Evolutionary conservation across 805 yeast genomes (phyloP).

Genomic region (Starmerella potacharoeniae): DNA sequence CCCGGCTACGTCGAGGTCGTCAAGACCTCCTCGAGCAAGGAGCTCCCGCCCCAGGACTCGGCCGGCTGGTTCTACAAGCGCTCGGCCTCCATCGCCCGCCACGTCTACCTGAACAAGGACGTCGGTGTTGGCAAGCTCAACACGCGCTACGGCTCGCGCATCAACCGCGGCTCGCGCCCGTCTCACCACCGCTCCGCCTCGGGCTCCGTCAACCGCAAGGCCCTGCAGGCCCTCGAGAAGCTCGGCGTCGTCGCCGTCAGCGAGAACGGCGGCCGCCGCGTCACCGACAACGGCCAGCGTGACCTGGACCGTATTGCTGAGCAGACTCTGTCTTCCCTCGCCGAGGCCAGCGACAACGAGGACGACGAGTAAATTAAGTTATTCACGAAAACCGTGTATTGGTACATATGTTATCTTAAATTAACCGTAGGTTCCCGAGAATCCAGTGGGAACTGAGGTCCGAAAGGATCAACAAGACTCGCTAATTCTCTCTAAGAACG

Average conservation of each 20-base stretch:
- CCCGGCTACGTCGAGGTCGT: slow-evolving; percentile 99
- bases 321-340: slow-evolving; percentile 90
- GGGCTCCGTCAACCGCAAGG: slow-evolving; percentile 98
- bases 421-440: slow-evolving; percentile 21
- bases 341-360: slow-evolving; percentile 35
- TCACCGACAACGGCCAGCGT: slow-evolving; percentile 99
- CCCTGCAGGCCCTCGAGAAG: slow-evolving; percentile 95
- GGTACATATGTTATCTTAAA: slow-evolving; percentile 9
- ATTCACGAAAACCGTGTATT: background rate
- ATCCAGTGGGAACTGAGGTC: slow-evolving; percentile 23
- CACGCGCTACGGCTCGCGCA: slow-evolving; percentile 98
- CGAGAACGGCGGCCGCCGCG: slow-evolving; percentile 98
- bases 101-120: slow-evolving; percentile 98
- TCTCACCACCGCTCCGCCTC: slow-evolving; percentile 98
- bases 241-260: slow-evolving; percentile 93
- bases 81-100: slow-evolving; percentile 99
- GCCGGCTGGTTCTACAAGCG: slow-evolving; percentile 99
- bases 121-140: slow-evolving; percentile 99
- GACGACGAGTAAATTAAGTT: slow-evolving; percentile 21
- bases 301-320: slow-evolving; percentile 99
- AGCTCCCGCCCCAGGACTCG: slow-evolving; percentile 98
- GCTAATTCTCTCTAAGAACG: background rate
- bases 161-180: slow-evolving; percentile 98
- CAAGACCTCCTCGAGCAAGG: slow-evolving; percentile 98
- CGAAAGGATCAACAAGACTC: slow-evolving; percentile 10